These are phyloP conservation scores for Suillus luteus DNA, from an alignment of 768 basidiomycete genomes.

Conservation along the genomic window DNA sequence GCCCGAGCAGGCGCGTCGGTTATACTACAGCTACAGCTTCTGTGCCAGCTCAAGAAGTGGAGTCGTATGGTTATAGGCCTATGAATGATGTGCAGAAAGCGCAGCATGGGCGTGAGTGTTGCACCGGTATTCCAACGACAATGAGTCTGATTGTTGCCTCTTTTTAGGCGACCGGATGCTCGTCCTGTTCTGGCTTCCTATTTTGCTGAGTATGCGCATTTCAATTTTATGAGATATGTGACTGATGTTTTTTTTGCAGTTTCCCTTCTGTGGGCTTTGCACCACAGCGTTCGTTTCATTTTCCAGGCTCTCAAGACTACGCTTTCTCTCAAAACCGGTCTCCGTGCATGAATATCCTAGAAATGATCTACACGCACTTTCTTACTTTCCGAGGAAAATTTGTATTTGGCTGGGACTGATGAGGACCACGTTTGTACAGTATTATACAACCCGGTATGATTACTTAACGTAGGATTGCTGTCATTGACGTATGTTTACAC, in stretches of 20 bases:
- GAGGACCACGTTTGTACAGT: background rate
- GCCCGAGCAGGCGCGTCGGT: conserved; percentile 48
- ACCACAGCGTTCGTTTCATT: conserved; percentile 54
- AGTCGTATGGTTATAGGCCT: conserved; percentile 68
- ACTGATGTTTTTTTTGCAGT: conserved; percentile 38
- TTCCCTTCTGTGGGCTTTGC: conserved; percentile 62
- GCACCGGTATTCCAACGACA: background rate
- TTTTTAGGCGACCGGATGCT: conserved; percentile 77
- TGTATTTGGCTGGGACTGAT: background rate
- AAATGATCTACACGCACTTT: no score
- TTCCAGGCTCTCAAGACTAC: conserved; percentile 51
- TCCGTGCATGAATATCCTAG: conserved; percentile 33
- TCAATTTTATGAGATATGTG: conserved; percentile 1
- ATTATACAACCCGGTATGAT: background rate
- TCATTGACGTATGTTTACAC: background rate
- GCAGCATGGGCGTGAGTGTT: conserved; percentile 67
- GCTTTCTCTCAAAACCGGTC: conserved; percentile 45
- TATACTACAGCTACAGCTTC: conserved; percentile 44
- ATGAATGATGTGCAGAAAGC: conserved; percentile 43
- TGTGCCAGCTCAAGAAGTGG: conserved; percentile 66
- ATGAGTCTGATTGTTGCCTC: conserved; percentile 14
- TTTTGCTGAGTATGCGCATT: conserved; percentile 65
- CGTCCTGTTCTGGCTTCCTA: conserved; percentile 83
- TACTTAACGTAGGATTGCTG: background rate
- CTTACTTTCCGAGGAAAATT: background rate